Base-by-base conservation (phyloP, 306 rosid species). In the Prunus armeniaca region DNA sequence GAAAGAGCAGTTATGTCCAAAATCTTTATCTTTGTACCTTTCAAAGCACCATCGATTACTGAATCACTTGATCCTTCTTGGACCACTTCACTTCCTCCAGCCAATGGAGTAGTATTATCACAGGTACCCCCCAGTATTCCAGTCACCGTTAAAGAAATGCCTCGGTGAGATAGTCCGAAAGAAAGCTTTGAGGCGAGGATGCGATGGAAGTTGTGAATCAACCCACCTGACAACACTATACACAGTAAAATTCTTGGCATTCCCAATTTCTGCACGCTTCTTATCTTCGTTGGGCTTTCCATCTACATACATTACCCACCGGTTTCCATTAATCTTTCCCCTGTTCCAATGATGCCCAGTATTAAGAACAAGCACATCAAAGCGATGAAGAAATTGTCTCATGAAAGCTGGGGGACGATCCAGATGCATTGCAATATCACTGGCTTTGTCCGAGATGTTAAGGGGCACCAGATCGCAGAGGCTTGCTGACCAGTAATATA, bases 291-390 rank as follows among this genome's bases (percentile, higher is more conserved):
- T 87, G 38, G 86, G 90, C 79, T 83, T 87, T 79, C 96, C 98
- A 69, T 88, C 79, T 25, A 81, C 92, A 66, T 90, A 71, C 92
- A 95, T 95, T 63, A 95, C 78, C 99, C 98, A 96, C 71, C 88
- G 79, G 81, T 92, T 92, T 52, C 82, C 97, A 18, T 43, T 78
- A 71, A 96, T 84, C 84, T 96, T 92, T 58, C 96, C 96, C 76
- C 91, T 83, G 85, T 95, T 91, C 98, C 99, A 95, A 69, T 92
- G 97, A 85, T 95, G 99, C 46, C 98, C 98, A 5, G 99, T 92
- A 75, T 95, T 95, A 50, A 95, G 93, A 84, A 95, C 89, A 86
- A 95, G 86, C 60, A 92, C 93, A 77, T 92, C 69, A 72, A 96
- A 92, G 49, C 74, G 76, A 47, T 81, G 82, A 70, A 96, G 89